A percentile compares a stretch with the other conserved stretches of the same genome.
Evolutionary conservation across 768 basidiomycete genomes (phyloP).

Genomic region (Termitomyces sp.): DNA sequence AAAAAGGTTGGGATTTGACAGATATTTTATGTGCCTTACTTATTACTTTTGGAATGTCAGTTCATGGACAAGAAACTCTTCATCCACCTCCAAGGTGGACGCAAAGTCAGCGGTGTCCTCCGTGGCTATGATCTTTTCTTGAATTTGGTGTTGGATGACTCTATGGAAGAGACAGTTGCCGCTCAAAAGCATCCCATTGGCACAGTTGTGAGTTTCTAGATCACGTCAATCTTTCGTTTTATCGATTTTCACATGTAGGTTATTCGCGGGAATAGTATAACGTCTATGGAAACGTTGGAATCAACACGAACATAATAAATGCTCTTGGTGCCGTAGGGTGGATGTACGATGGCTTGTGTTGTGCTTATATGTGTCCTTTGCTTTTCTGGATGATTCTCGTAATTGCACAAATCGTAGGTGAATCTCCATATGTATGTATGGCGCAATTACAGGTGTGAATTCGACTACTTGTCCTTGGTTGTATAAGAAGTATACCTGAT

Average conservation of each 20-base stretch:
- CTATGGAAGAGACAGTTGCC: conserved; percentile 85
- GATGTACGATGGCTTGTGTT: conserved; percentile 11
- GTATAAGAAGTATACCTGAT: not conserved
- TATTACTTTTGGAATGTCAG: conserved; percentile 36
- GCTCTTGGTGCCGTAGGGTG: conserved; percentile 7
- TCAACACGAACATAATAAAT: conserved; percentile 37
- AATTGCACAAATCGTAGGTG: not conserved
- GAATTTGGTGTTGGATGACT: conserved; percentile 96
- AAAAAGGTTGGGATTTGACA: conserved; percentile 75
- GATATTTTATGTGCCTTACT: not conserved
- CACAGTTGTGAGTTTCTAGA: conserved; percentile 67
- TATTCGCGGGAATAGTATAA: conserved; percentile 94
- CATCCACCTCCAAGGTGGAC: conserved; percentile 89
- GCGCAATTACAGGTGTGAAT: not conserved
- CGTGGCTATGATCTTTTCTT: conserved; percentile 99
- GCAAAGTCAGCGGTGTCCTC: conserved; percentile 92
- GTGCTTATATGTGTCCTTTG: not conserved
- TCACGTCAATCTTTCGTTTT: not conserved
- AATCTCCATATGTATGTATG: not conserved
- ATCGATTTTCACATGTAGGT: conserved; percentile 52
- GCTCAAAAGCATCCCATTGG: conserved; percentile 91
- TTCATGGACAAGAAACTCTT: conserved; percentile 99
- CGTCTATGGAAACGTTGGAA: conserved; percentile 90
- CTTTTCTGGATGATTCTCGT: not conserved
- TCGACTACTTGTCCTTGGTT: not conserved